Conservation (phyloP, 306 rosid genomes). For the Benincasa hispida region DNA sequence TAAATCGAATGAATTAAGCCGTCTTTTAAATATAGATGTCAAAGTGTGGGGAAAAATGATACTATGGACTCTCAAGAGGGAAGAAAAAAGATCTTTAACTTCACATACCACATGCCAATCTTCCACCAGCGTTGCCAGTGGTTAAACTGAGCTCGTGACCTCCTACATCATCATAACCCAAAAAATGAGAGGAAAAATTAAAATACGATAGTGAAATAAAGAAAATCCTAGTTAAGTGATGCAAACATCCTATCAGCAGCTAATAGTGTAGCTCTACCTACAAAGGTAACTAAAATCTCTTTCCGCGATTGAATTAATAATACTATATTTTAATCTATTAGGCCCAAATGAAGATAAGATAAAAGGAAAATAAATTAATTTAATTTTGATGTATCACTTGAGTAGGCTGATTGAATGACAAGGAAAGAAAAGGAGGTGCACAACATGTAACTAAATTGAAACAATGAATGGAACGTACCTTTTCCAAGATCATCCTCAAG, state of each 20-base stretch:
- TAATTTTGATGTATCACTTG: background rate
- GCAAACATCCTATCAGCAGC: background rate
- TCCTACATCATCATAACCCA: slow-evolving; percentile 35
- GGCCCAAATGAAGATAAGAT: background rate
- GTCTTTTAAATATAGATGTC: background rate
- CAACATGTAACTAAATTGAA: background rate
- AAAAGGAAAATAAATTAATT: background rate
- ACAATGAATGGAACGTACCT: slow-evolving; percentile 25
- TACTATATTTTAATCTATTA: background rate
- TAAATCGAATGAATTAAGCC: background rate
- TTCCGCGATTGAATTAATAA: background rate
- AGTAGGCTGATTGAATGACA: background rate
- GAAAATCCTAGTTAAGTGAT: background rate
- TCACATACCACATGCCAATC: slow-evolving; percentile 84
- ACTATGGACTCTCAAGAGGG: background rate
- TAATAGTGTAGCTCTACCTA: background rate
- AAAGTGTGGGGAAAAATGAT: background rate
- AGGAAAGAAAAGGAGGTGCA: background rate
- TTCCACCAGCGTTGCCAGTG: slow-evolving; percentile 92
- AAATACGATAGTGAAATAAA: background rate
- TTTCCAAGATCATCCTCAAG: slow-evolving; percentile 83
- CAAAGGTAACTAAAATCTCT: background rate
- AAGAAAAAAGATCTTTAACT: background rate
- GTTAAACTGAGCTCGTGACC: slow-evolving; percentile 79
- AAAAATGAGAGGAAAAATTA: background rate